phyloP scores from a whole-genome alignment of 495 filamentous ascomycete genomes.

The Penicillium cinerascens region DNA sequence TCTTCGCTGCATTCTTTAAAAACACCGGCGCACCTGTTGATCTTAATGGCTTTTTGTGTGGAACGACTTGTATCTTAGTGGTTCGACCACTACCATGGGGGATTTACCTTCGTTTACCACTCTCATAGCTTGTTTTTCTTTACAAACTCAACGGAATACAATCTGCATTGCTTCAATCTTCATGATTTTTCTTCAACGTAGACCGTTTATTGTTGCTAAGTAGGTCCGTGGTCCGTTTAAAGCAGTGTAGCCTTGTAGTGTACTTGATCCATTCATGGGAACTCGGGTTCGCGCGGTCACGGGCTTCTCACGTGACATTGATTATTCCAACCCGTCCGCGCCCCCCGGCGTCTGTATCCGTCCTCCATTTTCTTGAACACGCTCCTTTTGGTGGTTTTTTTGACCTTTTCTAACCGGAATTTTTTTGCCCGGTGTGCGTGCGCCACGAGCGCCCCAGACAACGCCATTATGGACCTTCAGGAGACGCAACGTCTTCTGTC shows the following conservation, averaged over 20 bases:
- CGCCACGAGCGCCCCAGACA: slow-evolving; percentile 15
- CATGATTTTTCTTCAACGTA: not conserved
- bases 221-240: too few species aligned
- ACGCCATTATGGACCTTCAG: slow-evolving; percentile 69
- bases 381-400: not conserved
- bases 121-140: slow-evolving; percentile 26
- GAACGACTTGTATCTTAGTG: slow-evolving; percentile 24
- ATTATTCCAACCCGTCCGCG: slow-evolving; percentile 5
- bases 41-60: slow-evolving; percentile 29
- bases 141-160: slow-evolving; percentile 27
- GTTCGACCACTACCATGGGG: slow-evolving; percentile 16
- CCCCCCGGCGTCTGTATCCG: not conserved
- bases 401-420: not conserved
- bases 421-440: not conserved
- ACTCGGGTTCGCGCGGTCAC: not conserved
- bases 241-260: too few species aligned
- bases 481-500: slow-evolving; percentile 71
- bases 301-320: slow-evolving; percentile 2
- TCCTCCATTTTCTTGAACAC: not conserved
- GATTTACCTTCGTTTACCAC: slow-evolving; percentile 27
- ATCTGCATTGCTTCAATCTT: slow-evolving; percentile 29
- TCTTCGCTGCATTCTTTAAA: slow-evolving; percentile 27
- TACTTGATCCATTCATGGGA: too few species aligned
- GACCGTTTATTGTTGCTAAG: too few species aligned
- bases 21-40: slow-evolving; percentile 26